These are phyloP conservation scores for Carex arenaria DNA, from an alignment of 202 grass and related monocot genomes.

Conservation along the genomic window DNA sequence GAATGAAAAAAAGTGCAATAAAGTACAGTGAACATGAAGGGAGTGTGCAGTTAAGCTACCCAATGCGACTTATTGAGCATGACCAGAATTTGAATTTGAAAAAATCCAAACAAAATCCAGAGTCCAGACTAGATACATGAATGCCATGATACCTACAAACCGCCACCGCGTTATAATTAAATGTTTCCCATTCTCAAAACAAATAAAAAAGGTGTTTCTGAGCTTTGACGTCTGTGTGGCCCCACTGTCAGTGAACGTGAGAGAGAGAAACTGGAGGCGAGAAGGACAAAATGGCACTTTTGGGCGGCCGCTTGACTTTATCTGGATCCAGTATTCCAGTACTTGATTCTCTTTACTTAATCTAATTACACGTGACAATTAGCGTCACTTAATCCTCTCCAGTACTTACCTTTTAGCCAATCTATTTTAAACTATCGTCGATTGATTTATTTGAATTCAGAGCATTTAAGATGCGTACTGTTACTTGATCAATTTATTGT, in stretches of 20 bases:
- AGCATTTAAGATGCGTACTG: too few relatives aligned
- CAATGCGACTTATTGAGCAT: not conserved
- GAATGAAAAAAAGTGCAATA: not conserved
- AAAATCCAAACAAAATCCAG: not conserved
- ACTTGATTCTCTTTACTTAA: not conserved
- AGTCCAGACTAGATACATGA: not conserved
- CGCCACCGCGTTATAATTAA: not conserved
- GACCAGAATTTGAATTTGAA: not conserved
- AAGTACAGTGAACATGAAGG: not conserved
- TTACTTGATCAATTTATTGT: too few relatives aligned
- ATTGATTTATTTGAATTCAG: not conserved
- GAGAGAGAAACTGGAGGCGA: too few relatives aligned
- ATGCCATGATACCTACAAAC: constrained; percentile 8
- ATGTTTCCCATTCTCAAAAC: not conserved
- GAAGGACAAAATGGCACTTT: not conserved
- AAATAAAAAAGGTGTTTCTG: not conserved
- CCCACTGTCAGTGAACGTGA: not conserved
- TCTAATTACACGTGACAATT: constrained; percentile 15
- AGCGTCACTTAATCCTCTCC: not conserved
- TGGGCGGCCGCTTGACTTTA: constrained; percentile 10
- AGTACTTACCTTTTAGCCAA: not conserved
- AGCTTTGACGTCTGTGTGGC: not conserved
- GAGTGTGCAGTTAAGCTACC: not conserved
- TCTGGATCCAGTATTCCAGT: not conserved
- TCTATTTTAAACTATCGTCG: not conserved